A percentile compares a stretch with the other conserved stretches of the same genome.
phyloP scores from a whole-genome alignment of 2,329 filamentous ascomycete species.

The Ophiocordyceps camponoti-leonardi region DNA sequence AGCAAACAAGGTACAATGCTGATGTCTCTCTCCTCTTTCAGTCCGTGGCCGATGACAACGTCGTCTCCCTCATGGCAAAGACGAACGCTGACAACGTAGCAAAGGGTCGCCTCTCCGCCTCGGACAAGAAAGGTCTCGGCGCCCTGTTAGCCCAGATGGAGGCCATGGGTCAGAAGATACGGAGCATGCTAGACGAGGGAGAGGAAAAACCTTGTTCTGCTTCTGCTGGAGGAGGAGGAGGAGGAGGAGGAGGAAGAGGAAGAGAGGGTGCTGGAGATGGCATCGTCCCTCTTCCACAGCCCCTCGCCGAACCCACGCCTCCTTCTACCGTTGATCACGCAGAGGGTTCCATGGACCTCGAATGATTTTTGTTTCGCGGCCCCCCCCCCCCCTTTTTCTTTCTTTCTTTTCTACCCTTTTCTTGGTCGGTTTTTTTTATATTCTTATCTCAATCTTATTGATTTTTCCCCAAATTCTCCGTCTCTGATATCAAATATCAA shows the following conservation, averaged over 20 bases:
- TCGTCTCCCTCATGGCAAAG: slow-evolving; percentile 32
- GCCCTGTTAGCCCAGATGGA: slow-evolving; percentile 31
- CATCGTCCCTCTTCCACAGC: slow-evolving; percentile 12
- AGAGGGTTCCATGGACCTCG: slow-evolving; percentile 21
- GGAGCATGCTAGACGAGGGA: slow-evolving; percentile 18
- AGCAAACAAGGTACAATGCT: background rate
- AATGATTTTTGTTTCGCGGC: too few species aligned
- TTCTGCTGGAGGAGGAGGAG: too few species aligned
- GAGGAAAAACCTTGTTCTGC: too few species aligned
- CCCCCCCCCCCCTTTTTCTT: too few species aligned
- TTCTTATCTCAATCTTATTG: too few species aligned
- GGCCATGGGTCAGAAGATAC: slow-evolving; percentile 23
- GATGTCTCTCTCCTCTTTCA: slow-evolving; percentile 10
- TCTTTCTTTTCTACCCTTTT: too few species aligned
- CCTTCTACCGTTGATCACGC: slow-evolving; percentile 21
- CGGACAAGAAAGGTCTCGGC: slow-evolving; percentile 27
- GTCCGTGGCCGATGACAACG: slow-evolving; percentile 24
- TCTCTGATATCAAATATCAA: too few species aligned
- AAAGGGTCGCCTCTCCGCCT: slow-evolving; percentile 18
- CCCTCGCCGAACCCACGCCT: slow-evolving; percentile 20
- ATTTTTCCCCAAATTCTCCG: too few species aligned
- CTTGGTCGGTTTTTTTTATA: too few species aligned
- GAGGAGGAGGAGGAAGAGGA: too few species aligned
- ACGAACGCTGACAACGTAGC: slow-evolving; percentile 25
- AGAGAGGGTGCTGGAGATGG: slow-evolving; percentile 12